Evolutionary conservation across 2,329 filamentous ascomycete species (phyloP).

Genomic region (Phyllosticta citriasiana): DNA sequence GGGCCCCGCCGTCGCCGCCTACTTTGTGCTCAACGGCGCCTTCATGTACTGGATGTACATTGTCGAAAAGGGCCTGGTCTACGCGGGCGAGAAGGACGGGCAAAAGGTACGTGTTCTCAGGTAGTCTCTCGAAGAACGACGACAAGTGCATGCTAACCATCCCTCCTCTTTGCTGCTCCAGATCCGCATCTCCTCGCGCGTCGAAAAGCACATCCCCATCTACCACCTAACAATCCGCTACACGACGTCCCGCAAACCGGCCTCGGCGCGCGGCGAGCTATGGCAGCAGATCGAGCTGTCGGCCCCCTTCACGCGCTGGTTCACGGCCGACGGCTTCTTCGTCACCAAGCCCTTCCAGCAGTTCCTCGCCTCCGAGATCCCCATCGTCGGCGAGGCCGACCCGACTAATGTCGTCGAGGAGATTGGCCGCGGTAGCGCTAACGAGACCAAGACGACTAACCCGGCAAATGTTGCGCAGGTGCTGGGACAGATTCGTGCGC

Average conservation of each 20-base stretch:
- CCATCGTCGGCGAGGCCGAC: conserved; percentile 56
- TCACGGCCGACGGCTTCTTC: conserved; percentile 62
- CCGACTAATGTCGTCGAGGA: conserved; percentile 41
- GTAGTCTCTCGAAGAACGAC: not conserved
- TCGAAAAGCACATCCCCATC: conserved; percentile 68
- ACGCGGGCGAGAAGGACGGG: conserved; percentile 63
- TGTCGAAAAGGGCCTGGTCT: conserved; percentile 74
- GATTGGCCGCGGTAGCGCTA: conserved; percentile 25
- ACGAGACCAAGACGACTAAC: conserved; percentile 2
- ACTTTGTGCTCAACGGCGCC: conserved; percentile 66
- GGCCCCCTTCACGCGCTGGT: conserved; percentile 64
- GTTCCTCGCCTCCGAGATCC: conserved; percentile 60
- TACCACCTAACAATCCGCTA: conserved; percentile 66
- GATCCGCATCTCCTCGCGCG: conserved; percentile 63
- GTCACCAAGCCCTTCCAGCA: conserved; percentile 68
- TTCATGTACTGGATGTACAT: conserved; percentile 78
- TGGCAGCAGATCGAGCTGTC: conserved; percentile 44
- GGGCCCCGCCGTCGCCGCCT: conserved; percentile 64
- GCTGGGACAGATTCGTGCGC: conserved; percentile 26
- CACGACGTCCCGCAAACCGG: conserved; percentile 21
- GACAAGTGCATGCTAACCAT: not conserved
- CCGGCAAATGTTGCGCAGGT: conserved; percentile 23
- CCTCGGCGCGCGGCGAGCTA: conserved; percentile 18
- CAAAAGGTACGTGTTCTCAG: conserved; percentile 43
- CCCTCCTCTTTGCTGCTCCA: conserved; percentile 24